phyloP scores from a whole-genome alignment of 208 protist genomes.

The Leishmania mexicana region DNA sequence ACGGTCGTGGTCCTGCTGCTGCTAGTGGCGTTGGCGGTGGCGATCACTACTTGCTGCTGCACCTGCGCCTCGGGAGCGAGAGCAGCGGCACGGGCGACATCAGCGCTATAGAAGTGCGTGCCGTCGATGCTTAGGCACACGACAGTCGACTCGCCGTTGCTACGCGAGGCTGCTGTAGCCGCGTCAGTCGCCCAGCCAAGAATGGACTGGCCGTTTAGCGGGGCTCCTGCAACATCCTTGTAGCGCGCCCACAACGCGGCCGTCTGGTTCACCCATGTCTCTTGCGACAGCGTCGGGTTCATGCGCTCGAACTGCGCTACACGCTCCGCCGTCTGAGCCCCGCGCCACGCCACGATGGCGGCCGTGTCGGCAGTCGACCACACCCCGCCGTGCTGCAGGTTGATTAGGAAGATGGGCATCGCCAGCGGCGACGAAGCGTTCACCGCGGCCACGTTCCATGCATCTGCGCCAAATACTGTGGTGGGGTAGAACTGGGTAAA shows the following conservation, averaged over 20 bases:
- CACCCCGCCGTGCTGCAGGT: slow-evolving; percentile 35
- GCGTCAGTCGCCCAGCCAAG: slow-evolving; percentile 15
- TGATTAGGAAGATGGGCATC: slow-evolving; percentile 55
- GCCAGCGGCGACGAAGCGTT: slow-evolving; percentile 29
- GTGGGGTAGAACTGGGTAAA: slow-evolving; percentile 8
- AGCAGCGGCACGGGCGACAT: slow-evolving; percentile 25
- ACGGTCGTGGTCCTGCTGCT: not conserved
- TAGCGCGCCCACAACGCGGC: slow-evolving; percentile 23
- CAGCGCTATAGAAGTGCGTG: slow-evolving; percentile 67
- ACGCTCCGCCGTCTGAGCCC: slow-evolving; percentile 4
- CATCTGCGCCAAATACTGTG: not conserved
- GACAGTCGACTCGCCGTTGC: slow-evolving; percentile 45
- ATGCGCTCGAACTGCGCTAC: slow-evolving; percentile 6
- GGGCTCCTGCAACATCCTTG: slow-evolving; percentile 1
- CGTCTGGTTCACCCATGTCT: slow-evolving; percentile 26
- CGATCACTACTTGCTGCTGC: not conserved
- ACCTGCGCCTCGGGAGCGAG: not conserved
- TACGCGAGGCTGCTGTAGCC: slow-evolving; percentile 24
- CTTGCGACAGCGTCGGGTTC: slow-evolving; percentile 19
- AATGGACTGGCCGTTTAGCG: slow-evolving; percentile 24
- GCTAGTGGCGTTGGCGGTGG: no score
- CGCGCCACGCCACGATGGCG: slow-evolving; percentile 16
- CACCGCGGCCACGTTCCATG: not conserved
- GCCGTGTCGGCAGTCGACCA: slow-evolving; percentile 24
- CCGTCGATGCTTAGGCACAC: slow-evolving; percentile 68